Evolutionary conservation across 75 land plant genomes (phyloP).

Genomic region (Cunninghamia lanceolata): DNA sequence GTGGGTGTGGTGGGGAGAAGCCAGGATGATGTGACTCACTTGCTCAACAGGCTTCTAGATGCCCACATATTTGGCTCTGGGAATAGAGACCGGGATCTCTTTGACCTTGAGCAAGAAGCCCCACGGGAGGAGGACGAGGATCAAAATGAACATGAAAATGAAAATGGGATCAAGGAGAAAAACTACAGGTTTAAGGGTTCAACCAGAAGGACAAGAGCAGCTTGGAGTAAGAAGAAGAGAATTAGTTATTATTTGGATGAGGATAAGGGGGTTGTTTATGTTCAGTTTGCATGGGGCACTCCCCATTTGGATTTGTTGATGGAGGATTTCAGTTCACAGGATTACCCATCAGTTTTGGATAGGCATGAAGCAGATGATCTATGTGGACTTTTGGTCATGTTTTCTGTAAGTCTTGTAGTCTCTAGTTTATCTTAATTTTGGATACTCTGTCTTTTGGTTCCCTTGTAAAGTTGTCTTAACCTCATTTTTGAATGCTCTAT

Average conservation of each 20-base stretch:
- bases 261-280: slow-evolving; percentile 72
- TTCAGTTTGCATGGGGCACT: slow-evolving; percentile 54
- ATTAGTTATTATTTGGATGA: slow-evolving; percentile 72
- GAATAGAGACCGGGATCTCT: slow-evolving; percentile 15
- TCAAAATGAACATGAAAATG: slow-evolving; percentile 5
- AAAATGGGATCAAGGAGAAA: neutral
- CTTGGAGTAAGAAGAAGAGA: slow-evolving; percentile 40
- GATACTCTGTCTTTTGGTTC: neutral
- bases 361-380: slow-evolving; percentile 40
- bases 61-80: slow-evolving; percentile 71
- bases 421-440: neutral
- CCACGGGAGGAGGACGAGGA: neutral
- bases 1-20: slow-evolving; percentile 70
- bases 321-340: slow-evolving; percentile 20
- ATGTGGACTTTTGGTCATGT: slow-evolving; percentile 61
- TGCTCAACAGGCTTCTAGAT: slow-evolving; percentile 74
- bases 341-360: slow-evolving; percentile 25
- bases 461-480: neutral
- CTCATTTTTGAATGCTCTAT: neutral
- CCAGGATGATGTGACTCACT: slow-evolving; percentile 48
- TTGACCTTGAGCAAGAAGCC: slow-evolving; percentile 10
- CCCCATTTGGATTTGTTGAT: slow-evolving; percentile 9
- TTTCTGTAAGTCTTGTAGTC: slow-evolving; percentile 48
- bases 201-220: neutral
- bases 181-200: neutral